Conservation (phyloP, 768 basidiomycete genomes). For the Gelatoporia subvermispora region DNA sequence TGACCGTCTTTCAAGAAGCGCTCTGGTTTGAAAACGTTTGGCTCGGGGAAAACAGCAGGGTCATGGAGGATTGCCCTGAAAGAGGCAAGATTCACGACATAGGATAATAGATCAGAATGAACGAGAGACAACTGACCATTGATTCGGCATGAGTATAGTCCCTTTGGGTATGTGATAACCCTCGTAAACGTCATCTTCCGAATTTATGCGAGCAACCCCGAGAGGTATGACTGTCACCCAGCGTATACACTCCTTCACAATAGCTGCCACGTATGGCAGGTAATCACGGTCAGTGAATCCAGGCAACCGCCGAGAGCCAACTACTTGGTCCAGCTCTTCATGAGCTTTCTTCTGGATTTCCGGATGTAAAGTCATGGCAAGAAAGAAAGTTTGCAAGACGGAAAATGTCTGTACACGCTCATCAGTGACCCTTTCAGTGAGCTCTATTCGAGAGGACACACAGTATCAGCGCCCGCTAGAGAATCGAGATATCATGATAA, state of each 20-base stretch:
- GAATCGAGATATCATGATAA: too few species aligned
- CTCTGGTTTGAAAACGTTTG: conserved; percentile 23
- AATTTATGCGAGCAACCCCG: background rate
- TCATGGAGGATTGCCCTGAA: conserved; percentile 32
- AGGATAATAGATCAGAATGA: too few species aligned
- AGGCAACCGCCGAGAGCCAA: conserved; percentile 16
- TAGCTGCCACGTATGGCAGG: conserved; percentile 18
- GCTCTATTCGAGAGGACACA: too few species aligned
- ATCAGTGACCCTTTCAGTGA: background rate
- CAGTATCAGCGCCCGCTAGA: too few species aligned
- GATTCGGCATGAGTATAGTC: background rate
- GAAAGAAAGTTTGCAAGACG: background rate
- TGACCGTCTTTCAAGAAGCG: conserved; percentile 30
- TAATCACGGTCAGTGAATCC: conserved; percentile 13
- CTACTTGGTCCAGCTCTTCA: conserved; percentile 12
- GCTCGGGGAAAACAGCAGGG: conserved; percentile 16
- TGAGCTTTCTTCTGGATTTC: conserved; percentile 13
- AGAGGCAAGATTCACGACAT: too few species aligned
- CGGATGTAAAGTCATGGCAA: conserved; percentile 10
- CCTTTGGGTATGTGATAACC: conserved; percentile 1
- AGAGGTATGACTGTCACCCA: conserved; percentile 19
- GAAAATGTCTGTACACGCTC: background rate
- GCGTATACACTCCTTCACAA: conserved; percentile 17
- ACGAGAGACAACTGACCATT: too few species aligned
- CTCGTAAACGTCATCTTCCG: background rate